Percentiles rank a stretch among this genome's conserved stretches.
Conservation (phyloP, 768 basidiomycete genomes). For the Cystofilobasidium macerans region DNA sequence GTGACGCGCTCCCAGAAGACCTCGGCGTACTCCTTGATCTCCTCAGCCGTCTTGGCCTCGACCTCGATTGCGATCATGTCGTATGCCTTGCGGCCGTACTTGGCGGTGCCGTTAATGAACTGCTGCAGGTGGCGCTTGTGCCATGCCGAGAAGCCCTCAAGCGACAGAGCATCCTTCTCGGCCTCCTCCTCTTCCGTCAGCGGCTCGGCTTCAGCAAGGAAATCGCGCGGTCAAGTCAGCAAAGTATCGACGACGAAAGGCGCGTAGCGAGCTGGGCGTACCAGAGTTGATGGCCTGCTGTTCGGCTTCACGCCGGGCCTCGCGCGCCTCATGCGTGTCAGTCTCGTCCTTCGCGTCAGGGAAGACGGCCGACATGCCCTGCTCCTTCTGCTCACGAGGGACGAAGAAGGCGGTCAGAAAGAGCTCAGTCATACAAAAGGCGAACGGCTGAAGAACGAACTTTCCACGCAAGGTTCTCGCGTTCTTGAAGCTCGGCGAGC, state of each 20-base stretch:
- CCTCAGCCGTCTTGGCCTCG: conserved; percentile 62
- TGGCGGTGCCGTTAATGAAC: conserved; percentile 66
- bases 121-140: conserved; percentile 86
- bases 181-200: conserved; percentile 77
- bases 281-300: conserved; percentile 83
- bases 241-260: not conserved
- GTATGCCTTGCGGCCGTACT: conserved; percentile 54
- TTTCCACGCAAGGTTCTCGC: conserved; percentile 71
- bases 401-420: not conserved
- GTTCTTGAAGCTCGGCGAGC: conserved; percentile 69
- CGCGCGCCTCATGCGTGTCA: conserved; percentile 71
- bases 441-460: conserved; percentile 36
- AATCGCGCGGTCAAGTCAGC: conserved; percentile 10
- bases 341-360: conserved; percentile 59
- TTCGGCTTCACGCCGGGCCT: conserved; percentile 63
- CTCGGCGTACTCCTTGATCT: conserved; percentile 64
- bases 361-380: not conserved
- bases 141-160: conserved; percentile 80
- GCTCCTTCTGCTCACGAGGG: not conserved
- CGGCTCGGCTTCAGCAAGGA: conserved; percentile 55
- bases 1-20: conserved; percentile 85
- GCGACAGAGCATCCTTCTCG: conserved; percentile 64
- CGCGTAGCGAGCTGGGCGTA: conserved; percentile 35
- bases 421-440: conserved; percentile 42
- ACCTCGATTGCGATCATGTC: conserved; percentile 62